A percentile compares a stretch with the other conserved stretches of the same genome.
Conservation (phyloP, 2,329 filamentous ascomycete genomes). For the Colletotrichum lupini region DNA sequence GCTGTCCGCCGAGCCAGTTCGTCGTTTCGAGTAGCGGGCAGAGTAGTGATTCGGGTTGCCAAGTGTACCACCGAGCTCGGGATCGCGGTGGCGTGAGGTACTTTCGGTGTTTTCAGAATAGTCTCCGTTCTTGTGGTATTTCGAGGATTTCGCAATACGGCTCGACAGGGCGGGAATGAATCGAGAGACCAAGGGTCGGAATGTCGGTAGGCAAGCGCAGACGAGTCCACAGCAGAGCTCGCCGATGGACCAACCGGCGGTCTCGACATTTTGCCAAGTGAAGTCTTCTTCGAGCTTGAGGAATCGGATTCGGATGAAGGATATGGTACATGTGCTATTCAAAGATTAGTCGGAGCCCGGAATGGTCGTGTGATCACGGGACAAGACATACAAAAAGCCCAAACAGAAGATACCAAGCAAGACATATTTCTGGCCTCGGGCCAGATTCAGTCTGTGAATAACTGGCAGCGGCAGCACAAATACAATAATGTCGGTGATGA, state of each 20-base stretch:
- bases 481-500: slow-evolving; percentile 35
- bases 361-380: neutral
- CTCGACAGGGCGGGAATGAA: slow-evolving; percentile 18
- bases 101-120: neutral
- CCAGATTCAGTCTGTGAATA: slow-evolving; percentile 32
- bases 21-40: neutral
- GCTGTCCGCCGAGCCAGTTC: slow-evolving; percentile 7
- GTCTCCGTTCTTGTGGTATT: neutral
- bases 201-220: slow-evolving; percentile 41
- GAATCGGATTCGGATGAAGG: slow-evolving; percentile 40
- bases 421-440: slow-evolving; percentile 34
- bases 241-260: slow-evolving; percentile 40
- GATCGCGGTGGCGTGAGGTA: slow-evolving; percentile 9
- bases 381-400: slow-evolving; percentile 35
- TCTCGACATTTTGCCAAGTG: slow-evolving; percentile 40
- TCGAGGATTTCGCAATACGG: slow-evolving; percentile 10
- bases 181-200: slow-evolving; percentile 38
- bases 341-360: neutral
- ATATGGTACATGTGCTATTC: slow-evolving; percentile 39
- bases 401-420: slow-evolving; percentile 41
- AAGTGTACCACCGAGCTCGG: slow-evolving; percentile 7
- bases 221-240: slow-evolving; percentile 39
- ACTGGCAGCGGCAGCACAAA: slow-evolving; percentile 36
- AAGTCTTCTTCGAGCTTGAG: slow-evolving; percentile 36
- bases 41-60: neutral